Conservation (phyloP, 2,329 filamentous ascomycete species). For the Ceratocystiopsis sp. region DNA sequence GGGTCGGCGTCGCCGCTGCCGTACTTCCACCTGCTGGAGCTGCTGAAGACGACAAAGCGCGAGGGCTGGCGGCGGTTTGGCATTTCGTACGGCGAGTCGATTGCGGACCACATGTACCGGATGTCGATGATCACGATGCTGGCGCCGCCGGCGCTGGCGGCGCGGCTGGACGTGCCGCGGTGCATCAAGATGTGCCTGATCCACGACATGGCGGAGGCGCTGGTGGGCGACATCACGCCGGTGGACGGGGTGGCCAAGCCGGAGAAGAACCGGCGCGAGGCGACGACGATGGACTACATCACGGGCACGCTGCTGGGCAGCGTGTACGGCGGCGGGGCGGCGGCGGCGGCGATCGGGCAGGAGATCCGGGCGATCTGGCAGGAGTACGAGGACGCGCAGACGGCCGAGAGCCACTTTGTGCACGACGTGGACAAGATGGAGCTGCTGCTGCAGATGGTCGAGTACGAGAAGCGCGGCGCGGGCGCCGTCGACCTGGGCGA, state of each 20-base stretch:
- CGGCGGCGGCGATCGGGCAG: constrained; percentile 30
- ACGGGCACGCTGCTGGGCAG: constrained; percentile 53
- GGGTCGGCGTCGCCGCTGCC: constrained; percentile 58
- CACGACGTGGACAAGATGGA: constrained; percentile 98
- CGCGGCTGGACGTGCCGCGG: constrained; percentile 56
- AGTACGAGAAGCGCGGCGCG: constrained; percentile 66
- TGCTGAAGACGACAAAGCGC: constrained; percentile 88
- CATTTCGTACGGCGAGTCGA: constrained; percentile 66
- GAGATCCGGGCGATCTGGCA: constrained; percentile 74
- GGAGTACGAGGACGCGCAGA: constrained; percentile 83
- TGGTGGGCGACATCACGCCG: constrained; percentile 94
- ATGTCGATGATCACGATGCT: constrained; percentile 96
- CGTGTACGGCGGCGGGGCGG: constrained; percentile 45
- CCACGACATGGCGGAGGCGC: constrained; percentile 91
- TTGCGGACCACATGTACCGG: constrained; percentile 98
- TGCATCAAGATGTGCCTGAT: constrained; percentile 94
- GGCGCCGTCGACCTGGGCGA: constrained; percentile 62
- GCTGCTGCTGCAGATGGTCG: constrained; percentile 82
- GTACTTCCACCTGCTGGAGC: constrained; percentile 89
- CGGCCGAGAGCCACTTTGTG: constrained; percentile 72
- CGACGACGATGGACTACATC: constrained; percentile 83
- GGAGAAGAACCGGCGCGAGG: constrained; percentile 80
- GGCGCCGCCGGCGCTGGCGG: constrained; percentile 56
- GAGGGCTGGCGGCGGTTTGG: constrained; percentile 90
- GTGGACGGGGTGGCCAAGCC: constrained; percentile 69